A percentile compares a stretch with the other conserved stretches of the same genome.
Evolutionary conservation across 116 monocot species (phyloP).

Genomic region (Trichopus zeylanicus): DNA sequence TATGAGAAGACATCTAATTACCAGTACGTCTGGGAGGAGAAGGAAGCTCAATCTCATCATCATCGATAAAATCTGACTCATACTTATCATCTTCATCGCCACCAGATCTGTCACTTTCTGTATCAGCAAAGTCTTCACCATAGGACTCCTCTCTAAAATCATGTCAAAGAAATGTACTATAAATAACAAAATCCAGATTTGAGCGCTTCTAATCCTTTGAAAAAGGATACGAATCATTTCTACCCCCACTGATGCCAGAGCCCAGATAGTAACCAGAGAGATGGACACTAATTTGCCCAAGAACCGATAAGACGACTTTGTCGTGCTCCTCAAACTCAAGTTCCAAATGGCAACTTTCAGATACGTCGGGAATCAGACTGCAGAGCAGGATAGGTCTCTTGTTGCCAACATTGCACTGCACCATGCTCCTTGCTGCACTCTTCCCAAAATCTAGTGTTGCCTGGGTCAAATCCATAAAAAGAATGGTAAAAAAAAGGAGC

Average conservation of each 20-base stretch:
- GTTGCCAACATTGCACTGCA: conserved; percentile 76
- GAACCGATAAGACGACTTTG: conserved; percentile 68
- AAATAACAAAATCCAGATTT: not conserved
- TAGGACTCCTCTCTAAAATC: conserved; percentile 55
- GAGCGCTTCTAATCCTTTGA: not conserved
- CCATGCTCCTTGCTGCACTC: conserved; percentile 19
- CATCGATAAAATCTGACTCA: conserved; percentile 80
- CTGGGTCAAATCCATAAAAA: conserved; percentile 16
- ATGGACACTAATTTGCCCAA: conserved; percentile 72
- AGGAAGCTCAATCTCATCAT: conserved; percentile 45
- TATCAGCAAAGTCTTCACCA: conserved; percentile 70
- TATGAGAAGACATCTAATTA: conserved; percentile 12
- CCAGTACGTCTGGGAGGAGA: conserved; percentile 64
- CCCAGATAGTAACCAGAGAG: conserved; percentile 65
- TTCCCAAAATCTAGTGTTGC: conserved; percentile 58
- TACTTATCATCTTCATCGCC: conserved; percentile 55
- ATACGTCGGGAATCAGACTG: conserved; percentile 36
- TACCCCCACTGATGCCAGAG: not conserved
- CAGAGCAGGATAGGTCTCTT: conserved; percentile 64
- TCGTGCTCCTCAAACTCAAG: conserved; percentile 93
- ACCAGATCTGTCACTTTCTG: conserved; percentile 30
- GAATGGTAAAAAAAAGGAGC: not conserved
- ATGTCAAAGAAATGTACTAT: conserved; percentile 25
- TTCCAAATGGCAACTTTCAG: conserved; percentile 64
- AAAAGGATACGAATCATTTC: conserved; percentile 59